Evolutionary conservation across 2,329 filamentous ascomycete genomes (phyloP), one percentile per base, ranked within the genome.

Genomic region (Huntiella bhutanensis): DNA sequence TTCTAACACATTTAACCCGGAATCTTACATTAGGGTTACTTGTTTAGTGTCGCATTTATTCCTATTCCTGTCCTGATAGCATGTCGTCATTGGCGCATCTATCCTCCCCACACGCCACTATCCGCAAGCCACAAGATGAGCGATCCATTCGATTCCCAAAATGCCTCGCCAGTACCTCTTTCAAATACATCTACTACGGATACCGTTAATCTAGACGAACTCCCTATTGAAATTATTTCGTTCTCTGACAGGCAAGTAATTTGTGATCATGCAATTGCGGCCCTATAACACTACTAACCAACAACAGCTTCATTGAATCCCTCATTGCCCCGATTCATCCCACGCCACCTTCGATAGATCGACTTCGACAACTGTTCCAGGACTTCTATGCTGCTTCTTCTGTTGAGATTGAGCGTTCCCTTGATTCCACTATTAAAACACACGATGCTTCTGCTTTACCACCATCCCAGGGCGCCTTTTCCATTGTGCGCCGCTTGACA

Each of bases 221-320:
- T 98, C 37, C 91, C 91, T 11, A 91, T 95, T 56, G 91, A 98
- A 69, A 74, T 98, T 49, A 73, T 91, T 49, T 91, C 84, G 60
- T 65, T 95, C 58, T 85, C 82, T 15, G 88, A 96, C 61, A 83
- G 82, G 84, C 86, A 66, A 51, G 60, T 53, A 32, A 41, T 19
- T 42, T 34, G n/a, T 12, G 6, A 42, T 28, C 13, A 5, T 17
- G n/a, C 8, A 32, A 47, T 45, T 45, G 41, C 49, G 3, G 4
- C 38, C 15, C 7, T 35, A 8, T 28, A 28, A 28, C 22, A 28
- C 17, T 5, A 17, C 12, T 35, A 16, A 11, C 22, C 22, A 43
- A 15, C 32, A 32, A n/a, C 33, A 91, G 85, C 57, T 98, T 98
- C 58, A 79, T 96, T 56, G 85, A 94, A 51, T 88, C 85, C 5